Evolutionary conservation across 2,329 filamentous ascomycete genomes (phyloP).

Genomic region (Lasiodiplodia theobromae): DNA sequence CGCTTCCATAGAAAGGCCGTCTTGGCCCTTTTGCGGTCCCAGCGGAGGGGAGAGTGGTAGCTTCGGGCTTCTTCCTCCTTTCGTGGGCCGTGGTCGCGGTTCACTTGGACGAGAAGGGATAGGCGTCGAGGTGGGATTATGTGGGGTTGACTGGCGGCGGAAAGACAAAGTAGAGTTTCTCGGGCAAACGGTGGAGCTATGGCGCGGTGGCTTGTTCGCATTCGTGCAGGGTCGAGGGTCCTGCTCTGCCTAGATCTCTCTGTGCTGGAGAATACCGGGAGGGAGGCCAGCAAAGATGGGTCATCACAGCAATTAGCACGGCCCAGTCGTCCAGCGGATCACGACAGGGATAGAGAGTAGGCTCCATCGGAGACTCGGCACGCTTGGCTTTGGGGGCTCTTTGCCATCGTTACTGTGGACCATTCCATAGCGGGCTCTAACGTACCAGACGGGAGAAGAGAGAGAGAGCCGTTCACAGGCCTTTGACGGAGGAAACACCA

Average conservation of each 20-base stretch:
- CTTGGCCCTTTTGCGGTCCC: not conserved
- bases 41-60: not conserved
- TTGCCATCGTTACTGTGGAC: no score
- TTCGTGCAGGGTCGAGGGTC: not conserved
- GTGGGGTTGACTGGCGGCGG: conserved; percentile 7
- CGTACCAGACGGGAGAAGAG: conserved; percentile 1
- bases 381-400: not conserved
- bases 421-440: conserved; percentile 1
- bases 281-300: not conserved
- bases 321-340: not conserved
- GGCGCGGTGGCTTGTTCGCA: not conserved
- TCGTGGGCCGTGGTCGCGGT: not conserved
- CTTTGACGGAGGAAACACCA: not conserved
- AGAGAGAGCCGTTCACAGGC: not conserved
- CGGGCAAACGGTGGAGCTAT: conserved; percentile 17
- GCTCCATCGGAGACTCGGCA: not conserved
- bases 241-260: not conserved
- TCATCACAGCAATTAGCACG: not conserved
- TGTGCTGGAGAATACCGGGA: not conserved
- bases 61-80: not conserved
- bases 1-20: conserved; percentile 4
- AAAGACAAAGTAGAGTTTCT: conserved; percentile 1
- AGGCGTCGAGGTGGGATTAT: not conserved
- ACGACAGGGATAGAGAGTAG: not conserved
- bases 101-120: conserved; percentile 3